These are phyloP conservation scores for Pseudonectria buxi DNA, from an alignment of 2,329 filamentous ascomycete species.

Conservation along the genomic window DNA sequence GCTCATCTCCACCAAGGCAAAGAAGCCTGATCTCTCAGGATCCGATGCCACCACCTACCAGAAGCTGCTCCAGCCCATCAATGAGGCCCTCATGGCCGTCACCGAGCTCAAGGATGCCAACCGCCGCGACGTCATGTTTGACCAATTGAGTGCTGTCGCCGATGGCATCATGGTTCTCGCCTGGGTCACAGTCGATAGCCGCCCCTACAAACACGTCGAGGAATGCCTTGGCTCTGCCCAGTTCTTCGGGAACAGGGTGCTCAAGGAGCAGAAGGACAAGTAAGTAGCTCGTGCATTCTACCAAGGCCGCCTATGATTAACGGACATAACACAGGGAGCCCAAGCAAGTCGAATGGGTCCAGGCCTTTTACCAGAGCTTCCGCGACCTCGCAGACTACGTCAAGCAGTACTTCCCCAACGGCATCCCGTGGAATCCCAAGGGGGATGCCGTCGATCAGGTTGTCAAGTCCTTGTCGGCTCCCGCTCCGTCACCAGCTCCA, in stretches of 20 bases:
- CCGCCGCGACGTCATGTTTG: constrained; percentile 65
- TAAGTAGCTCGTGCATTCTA: constrained; percentile 16
- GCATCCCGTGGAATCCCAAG: constrained; percentile 79
- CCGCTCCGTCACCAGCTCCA: constrained; percentile 33
- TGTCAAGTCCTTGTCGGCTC: constrained; percentile 43
- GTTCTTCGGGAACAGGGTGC: constrained; percentile 89
- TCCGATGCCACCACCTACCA: constrained; percentile 59
- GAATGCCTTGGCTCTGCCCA: constrained; percentile 79
- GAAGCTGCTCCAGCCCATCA: constrained; percentile 79
- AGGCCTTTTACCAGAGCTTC: constrained; percentile 88
- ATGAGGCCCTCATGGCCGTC: constrained; percentile 72
- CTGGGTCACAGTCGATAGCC: constrained; percentile 80
- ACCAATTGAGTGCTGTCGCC: constrained; percentile 78
- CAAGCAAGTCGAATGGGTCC: constrained; percentile 80
- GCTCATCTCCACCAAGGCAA: constrained; percentile 80
- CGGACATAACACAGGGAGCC: constrained; percentile 52
- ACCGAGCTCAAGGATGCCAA: constrained; percentile 77
- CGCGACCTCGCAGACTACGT: constrained; percentile 76
- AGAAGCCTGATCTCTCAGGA: constrained; percentile 70
- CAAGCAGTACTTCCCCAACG: constrained; percentile 72
- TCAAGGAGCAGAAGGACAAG: constrained; percentile 81
- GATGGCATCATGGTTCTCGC: constrained; percentile 85
- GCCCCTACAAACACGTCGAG: constrained; percentile 78
- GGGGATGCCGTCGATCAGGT: constrained; percentile 67
- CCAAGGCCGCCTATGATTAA: neutral